A percentile compares a stretch with the other conserved stretches of the same genome.
These are phyloP conservation scores for Orychophragmus violaceus DNA, from an alignment of 345 rosid species.

Conservation along the genomic window DNA sequence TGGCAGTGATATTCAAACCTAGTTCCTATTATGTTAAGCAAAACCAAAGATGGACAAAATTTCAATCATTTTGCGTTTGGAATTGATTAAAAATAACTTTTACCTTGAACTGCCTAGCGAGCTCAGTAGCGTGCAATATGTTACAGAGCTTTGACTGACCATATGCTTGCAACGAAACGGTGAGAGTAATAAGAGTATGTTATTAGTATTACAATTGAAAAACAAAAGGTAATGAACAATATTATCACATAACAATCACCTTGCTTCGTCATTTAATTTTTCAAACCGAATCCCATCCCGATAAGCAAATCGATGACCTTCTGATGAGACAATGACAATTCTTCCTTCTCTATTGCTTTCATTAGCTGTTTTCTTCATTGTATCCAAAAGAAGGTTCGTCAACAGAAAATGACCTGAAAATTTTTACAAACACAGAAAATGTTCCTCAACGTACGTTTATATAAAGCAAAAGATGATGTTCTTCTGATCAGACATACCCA, in stretches of 20 bases:
- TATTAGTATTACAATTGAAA: background rate
- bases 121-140: conserved; percentile 80
- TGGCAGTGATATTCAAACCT: conserved; percentile 50
- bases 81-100: background rate
- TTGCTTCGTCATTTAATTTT: conserved; percentile 52
- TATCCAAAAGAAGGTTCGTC: conserved; percentile 59
- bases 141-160: conserved; percentile 81
- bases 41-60: conserved; percentile 8
- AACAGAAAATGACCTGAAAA: conserved; percentile 78
- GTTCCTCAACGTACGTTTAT: background rate
- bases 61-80: background rate
- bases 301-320: conserved; percentile 51
- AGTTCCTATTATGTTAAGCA: conserved; percentile 49
- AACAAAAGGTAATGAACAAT: background rate
- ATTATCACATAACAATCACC: conserved; percentile 34
- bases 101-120: conserved; percentile 67
- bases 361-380: conserved; percentile 59
- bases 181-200: background rate
- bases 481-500: conserved; percentile 50
- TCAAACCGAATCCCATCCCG: conserved; percentile 58
- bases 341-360: conserved; percentile 64
- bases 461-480: background rate
- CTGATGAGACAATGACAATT: conserved; percentile 62
- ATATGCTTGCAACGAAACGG: conserved; percentile 35
- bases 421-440: background rate